These are phyloP conservation scores for Angomonas ambiguus DNA, from an alignment of 208 protist genomes.

Conservation along the genomic window DNA sequence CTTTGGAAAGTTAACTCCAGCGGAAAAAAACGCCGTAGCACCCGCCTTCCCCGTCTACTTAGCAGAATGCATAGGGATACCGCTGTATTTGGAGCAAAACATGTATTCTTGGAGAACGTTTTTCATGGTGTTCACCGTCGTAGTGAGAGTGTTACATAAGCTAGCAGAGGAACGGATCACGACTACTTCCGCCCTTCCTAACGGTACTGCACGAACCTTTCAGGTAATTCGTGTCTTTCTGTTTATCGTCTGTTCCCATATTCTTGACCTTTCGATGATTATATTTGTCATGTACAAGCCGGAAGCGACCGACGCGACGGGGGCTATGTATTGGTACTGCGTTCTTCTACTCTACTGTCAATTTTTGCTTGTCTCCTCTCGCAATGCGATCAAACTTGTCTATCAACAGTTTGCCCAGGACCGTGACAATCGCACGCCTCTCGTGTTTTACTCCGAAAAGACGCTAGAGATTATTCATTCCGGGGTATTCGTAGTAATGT, in stretches of 20 bases:
- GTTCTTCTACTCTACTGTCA: conserved; percentile 29
- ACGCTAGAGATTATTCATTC: background rate
- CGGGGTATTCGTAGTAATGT: background rate
- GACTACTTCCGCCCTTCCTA: conserved; percentile 1
- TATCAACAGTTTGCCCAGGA: conserved; percentile 12
- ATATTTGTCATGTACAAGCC: background rate
- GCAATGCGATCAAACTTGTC: conserved; percentile 4
- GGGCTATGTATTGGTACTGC: conserved; percentile 23
- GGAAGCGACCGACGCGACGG: too few species aligned
- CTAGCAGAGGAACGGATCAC: conserved; percentile 48
- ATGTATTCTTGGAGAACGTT: conserved; percentile 24
- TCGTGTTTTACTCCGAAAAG: conserved; percentile 9
- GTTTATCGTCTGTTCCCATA: conserved; percentile 14
- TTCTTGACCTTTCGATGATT: background rate
- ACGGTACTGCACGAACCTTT: background rate
- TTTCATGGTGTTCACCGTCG: conserved; percentile 34
- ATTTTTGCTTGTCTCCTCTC: conserved; percentile 20
- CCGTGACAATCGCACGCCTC: background rate
- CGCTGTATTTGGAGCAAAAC: conserved; percentile 35
- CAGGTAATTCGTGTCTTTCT: conserved; percentile 7
- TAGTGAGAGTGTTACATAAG: conserved; percentile 50
- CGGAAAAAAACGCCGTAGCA: conserved; percentile 34
- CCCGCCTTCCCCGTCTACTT: conserved; percentile 38
- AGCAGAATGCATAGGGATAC: conserved; percentile 46
- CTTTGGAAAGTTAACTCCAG: conserved; percentile 56